Evolutionary conservation across 2,329 filamentous ascomycete genomes (phyloP), one percentile per base, ranked within the genome.

Genomic region (Xylogone sp.): DNA sequence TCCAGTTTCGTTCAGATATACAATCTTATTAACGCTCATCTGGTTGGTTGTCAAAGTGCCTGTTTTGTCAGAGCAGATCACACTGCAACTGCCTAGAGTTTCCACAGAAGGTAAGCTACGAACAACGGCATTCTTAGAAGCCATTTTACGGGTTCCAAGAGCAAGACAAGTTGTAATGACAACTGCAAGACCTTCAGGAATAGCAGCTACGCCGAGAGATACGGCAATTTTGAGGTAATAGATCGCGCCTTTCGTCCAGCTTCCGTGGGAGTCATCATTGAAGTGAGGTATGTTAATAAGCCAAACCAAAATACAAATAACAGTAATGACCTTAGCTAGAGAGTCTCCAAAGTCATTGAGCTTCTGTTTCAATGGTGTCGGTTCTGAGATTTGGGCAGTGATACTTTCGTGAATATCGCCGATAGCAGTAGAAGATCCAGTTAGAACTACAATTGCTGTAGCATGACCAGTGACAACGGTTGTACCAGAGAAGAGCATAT

Each of bases 141-240:
- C 95, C 95, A 99, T 99, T 75, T 96, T 97, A 59, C 94, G 86
- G 3, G 95, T 99, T 61, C 95, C 94, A 27, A 99, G 81, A 57
- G 94, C 94, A 55, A 99, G 77, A 71, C 94, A 99, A 24, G 94
- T 97, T n/a, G 94, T 99, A 61, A 99, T 99, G 59, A 99, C 95
- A 49, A 97, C 94, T 27, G 94, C 94, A 44, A 99, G 81, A 70
- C 95, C 94, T 74, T 99, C 94, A 0, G 94, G 94, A 65, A 99
- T 99, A 59, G 95, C 94, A 45, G 94, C 94, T 42, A 99, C 94
- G 71, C 94, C 95, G 34, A 99, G 87, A 46, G 94, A 99, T 42
- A 99, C 95, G 42, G 94, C 94, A 67, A 99, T 99, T 79, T 99
- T 99, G 64, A 99, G 83, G 72, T 99, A 99, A 79, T 99, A 99